A percentile compares a stretch with the other conserved stretches of the same genome.
These are phyloP conservation scores for Tetracladium marchalianum DNA, from an alignment of 495 filamentous ascomycete genomes.

Conservation along the genomic window DNA sequence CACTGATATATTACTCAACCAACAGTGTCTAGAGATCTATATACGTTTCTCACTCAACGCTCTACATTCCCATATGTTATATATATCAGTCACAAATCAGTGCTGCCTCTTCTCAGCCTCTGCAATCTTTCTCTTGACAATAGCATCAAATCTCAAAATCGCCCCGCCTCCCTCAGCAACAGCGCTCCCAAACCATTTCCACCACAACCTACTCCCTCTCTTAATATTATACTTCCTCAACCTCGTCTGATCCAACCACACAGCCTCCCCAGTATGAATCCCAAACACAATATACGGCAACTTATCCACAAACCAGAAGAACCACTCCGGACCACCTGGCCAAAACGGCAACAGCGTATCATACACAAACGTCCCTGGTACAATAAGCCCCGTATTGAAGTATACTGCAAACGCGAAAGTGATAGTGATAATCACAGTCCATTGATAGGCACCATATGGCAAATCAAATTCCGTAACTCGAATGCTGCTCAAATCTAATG, in stretches of 20 bases:
- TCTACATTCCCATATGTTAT: no score
- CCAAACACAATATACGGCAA: slow-evolving; percentile 35
- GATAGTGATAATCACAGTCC: slow-evolving; percentile 35
- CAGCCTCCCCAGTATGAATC: slow-evolving; percentile 45
- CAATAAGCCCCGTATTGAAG: slow-evolving; percentile 31
- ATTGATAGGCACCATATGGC: slow-evolving; percentile 30
- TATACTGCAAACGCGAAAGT: slow-evolving; percentile 34
- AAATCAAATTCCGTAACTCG: slow-evolving; percentile 44
- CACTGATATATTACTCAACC: no score
- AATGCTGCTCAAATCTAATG: slow-evolving; percentile 44
- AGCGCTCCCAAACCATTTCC: slow-evolving; percentile 44
- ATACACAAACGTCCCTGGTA: slow-evolving; percentile 44
- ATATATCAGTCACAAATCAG: slow-evolving; percentile 11
- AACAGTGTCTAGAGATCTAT: no score
- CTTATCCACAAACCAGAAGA: slow-evolving; percentile 29
- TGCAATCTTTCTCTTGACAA: slow-evolving; percentile 37
- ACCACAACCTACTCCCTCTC: slow-evolving; percentile 44
- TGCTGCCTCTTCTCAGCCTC: slow-evolving; percentile 36
- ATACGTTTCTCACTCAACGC: no score
- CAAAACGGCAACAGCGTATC: slow-evolving; percentile 32
- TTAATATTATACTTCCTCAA: slow-evolving; percentile 49
- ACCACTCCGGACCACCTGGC: slow-evolving; percentile 39
- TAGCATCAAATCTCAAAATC: slow-evolving; percentile 42
- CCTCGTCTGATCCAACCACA: slow-evolving; percentile 35
- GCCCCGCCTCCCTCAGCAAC: slow-evolving; percentile 51